Percentiles rank a stretch among this genome's conserved stretches.
Conservation (phyloP, 2,329 filamentous ascomycete species). For the Paracorniculantispora psalliotae region DNA sequence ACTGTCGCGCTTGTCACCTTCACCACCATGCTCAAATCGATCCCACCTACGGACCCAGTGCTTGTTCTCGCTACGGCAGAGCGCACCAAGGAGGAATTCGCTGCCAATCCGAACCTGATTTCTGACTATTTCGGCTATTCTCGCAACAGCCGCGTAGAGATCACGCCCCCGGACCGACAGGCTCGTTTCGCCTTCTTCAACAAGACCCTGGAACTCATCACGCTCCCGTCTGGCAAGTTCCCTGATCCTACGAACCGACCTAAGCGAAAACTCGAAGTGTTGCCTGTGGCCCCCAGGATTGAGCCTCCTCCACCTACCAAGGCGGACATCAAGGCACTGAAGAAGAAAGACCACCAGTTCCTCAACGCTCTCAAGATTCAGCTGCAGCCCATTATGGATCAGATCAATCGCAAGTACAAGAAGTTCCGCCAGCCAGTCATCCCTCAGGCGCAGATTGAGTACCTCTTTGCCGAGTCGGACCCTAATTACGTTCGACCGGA, state of each 20-base stretch:
- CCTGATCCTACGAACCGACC: slow-evolving; percentile 83
- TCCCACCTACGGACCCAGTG: slow-evolving; percentile 87
- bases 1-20: slow-evolving; percentile 77
- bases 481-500: slow-evolving; percentile 62
- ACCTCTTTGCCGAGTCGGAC: slow-evolving; percentile 79
- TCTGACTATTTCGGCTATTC: slow-evolving; percentile 83
- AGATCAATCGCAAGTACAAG: slow-evolving; percentile 84
- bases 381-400: slow-evolving; percentile 94
- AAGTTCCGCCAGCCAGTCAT: slow-evolving; percentile 81
- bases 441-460: slow-evolving; percentile 66
- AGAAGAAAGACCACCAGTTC: slow-evolving; percentile 75
- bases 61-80: slow-evolving; percentile 84
- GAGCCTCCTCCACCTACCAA: slow-evolving; percentile 65
- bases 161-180: slow-evolving; percentile 59
- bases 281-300: slow-evolving; percentile 70
- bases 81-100: slow-evolving; percentile 54
- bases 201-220: slow-evolving; percentile 68
- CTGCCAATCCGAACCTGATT: slow-evolving; percentile 53
- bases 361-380: slow-evolving; percentile 84
- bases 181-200: slow-evolving; percentile 77
- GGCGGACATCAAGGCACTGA: slow-evolving; percentile 73
- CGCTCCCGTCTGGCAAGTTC: slow-evolving; percentile 76
- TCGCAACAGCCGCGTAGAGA: slow-evolving; percentile 66
- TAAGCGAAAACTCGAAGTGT: slow-evolving; percentile 71
- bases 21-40: slow-evolving; percentile 70